Evolutionary conservation across 352 stramenopile genomes (phyloP).

Genomic region (Pythium aphanidermatum): DNA sequence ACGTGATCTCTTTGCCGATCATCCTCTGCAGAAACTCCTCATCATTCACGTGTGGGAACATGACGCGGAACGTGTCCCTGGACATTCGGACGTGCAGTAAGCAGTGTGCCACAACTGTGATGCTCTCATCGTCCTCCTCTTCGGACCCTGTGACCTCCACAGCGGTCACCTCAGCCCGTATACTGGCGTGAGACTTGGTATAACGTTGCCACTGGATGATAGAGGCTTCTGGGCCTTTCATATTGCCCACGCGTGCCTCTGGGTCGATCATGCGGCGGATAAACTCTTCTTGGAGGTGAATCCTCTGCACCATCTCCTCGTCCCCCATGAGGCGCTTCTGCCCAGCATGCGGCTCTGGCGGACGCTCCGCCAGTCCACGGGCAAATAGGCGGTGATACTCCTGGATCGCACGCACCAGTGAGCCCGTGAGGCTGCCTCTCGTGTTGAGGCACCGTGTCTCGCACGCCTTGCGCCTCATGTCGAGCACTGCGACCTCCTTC

Average conservation of each 20-base stretch:
- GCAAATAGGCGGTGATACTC: constrained; percentile 9
- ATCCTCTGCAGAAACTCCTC: constrained; percentile 11
- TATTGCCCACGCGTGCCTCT: neutral
- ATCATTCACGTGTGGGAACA: constrained; percentile 21
- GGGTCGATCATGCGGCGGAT: neutral
- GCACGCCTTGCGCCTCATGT: neutral
- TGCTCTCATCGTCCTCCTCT: too few relatives aligned
- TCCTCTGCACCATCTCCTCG: neutral
- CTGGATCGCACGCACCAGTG: neutral
- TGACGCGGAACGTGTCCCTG: constrained; percentile 4
- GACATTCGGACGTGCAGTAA: constrained; percentile 1
- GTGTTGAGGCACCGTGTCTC: neutral
- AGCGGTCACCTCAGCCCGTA: neutral
- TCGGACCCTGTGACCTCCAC: constrained; percentile 3
- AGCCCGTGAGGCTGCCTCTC: neutral
- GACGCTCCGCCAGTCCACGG: neutral
- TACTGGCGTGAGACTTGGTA: constrained; percentile 1
- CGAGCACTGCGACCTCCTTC: constrained; percentile 2
- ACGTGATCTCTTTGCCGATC: constrained; percentile 9
- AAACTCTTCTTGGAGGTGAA: constrained; percentile 10
- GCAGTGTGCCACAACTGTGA: constrained; percentile 4
- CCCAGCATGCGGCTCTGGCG: neutral
- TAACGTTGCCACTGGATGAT: constrained; percentile 8
- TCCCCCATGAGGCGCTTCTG: neutral
- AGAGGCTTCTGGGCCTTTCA: neutral